Percentiles rank a stretch among this genome's conserved stretches.
These are phyloP conservation scores for Diaporthe citrichinensis DNA, from an alignment of 2,329 filamentous ascomycete genomes.

Conservation along the genomic window DNA sequence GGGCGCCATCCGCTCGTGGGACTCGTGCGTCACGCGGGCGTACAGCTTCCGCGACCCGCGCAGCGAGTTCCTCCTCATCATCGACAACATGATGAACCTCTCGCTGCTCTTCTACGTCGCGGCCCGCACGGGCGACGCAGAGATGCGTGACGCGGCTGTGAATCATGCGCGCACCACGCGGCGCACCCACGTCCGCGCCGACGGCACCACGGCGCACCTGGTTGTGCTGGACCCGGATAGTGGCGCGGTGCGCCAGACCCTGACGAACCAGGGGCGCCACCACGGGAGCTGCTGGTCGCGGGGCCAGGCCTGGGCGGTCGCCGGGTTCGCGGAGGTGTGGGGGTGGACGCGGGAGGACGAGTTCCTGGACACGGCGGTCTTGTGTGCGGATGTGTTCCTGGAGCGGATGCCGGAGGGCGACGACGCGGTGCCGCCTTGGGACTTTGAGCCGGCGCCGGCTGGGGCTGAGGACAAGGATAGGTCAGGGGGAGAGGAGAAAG, in stretches of 20 bases:
- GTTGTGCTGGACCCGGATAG: slow-evolving; percentile 49
- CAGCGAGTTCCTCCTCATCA: slow-evolving; percentile 57
- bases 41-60: slow-evolving; percentile 54
- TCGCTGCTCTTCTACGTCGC: slow-evolving; percentile 59
- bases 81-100: slow-evolving; percentile 59
- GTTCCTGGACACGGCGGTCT: slow-evolving; percentile 59
- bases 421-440: slow-evolving; percentile 62
- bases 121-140: slow-evolving; percentile 46
- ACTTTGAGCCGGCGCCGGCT: slow-evolving; percentile 56
- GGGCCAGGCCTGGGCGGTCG: slow-evolving; percentile 64
- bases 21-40: slow-evolving; percentile 56
- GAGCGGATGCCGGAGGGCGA: slow-evolving; percentile 49
- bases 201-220: slow-evolving; percentile 56
- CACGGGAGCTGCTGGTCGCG: slow-evolving; percentile 62
- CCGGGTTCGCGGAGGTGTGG: slow-evolving; percentile 62
- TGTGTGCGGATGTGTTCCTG: slow-evolving; percentile 62
- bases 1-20: slow-evolving; percentile 59
- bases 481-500: accelerated
- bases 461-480: not conserved
- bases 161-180: slow-evolving; percentile 57
- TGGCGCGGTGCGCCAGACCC: slow-evolving; percentile 50
- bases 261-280: slow-evolving; percentile 62
- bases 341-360: slow-evolving; percentile 58
- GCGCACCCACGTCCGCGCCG: slow-evolving; percentile 55
- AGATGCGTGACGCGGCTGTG: slow-evolving; percentile 53